A percentile compares a stretch with the other conserved stretches of the same genome.
Conservation (phyloP, 768 basidiomycete species). For the Agaricus subrufescens region DNA sequence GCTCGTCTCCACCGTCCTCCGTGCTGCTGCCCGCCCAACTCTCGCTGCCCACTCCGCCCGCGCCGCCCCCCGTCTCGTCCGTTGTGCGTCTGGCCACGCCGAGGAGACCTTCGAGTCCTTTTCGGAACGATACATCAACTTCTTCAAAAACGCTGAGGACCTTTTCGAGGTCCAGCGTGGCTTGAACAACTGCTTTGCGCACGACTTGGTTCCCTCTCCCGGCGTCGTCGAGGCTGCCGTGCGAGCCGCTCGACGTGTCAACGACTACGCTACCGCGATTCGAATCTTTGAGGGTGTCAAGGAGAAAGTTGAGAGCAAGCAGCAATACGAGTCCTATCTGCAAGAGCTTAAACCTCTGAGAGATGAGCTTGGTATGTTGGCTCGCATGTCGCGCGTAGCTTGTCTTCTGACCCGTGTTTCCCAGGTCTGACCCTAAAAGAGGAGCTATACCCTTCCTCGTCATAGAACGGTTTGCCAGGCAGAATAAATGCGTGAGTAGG, state of each 20-base stretch:
- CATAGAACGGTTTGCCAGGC: background rate
- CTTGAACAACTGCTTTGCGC: conserved; percentile 99
- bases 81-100: conserved; percentile 56
- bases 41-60: conserved; percentile 31
- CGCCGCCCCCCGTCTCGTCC: conserved; percentile 37
- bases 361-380: conserved; percentile 82
- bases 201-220: conserved; percentile 90
- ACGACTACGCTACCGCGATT: conserved; percentile 97
- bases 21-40: conserved; percentile 50
- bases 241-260: conserved; percentile 82
- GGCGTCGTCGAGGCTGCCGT: conserved; percentile 84
- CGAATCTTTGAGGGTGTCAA: conserved; percentile 92
- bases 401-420: background rate
- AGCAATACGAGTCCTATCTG: conserved; percentile 91
- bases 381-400: background rate
- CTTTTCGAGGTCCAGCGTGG: conserved; percentile 99
- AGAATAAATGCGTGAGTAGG: background rate
- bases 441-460: conserved; percentile 36
- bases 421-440: conserved; percentile 39
- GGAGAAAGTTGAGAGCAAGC: conserved; percentile 97
- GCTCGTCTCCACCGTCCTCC: conserved; percentile 58
- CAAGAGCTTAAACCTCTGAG: conserved; percentile 84
- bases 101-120: conserved; percentile 94
- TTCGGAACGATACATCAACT: conserved; percentile 88
- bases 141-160: conserved; percentile 92